These are phyloP conservation scores for Decorospora gaudefroyi DNA, from an alignment of 2,329 filamentous ascomycete species.

Conservation along the genomic window DNA sequence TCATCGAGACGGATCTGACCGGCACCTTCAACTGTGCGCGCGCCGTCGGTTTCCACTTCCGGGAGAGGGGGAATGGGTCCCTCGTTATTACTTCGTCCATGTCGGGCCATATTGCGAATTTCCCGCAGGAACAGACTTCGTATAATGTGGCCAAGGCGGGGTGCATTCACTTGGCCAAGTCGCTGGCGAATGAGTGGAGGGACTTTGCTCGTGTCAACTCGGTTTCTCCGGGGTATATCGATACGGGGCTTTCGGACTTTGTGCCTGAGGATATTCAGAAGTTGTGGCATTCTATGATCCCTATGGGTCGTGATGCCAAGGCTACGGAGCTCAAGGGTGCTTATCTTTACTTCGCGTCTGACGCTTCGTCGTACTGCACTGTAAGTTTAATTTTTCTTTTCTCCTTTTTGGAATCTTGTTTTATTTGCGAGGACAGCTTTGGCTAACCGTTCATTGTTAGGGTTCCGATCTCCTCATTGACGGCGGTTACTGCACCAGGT, in stretches of 20 bases:
- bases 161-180: conserved; percentile 66
- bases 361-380: conserved; percentile 82
- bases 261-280: conserved; percentile 69
- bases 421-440: conserved; percentile 36
- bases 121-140: conserved; percentile 67
- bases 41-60: conserved; percentile 81
- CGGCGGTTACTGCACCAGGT: conserved; percentile 65
- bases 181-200: conserved; percentile 70
- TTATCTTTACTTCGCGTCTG: conserved; percentile 79
- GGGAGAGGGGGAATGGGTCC: conserved; percentile 65
- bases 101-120: conserved; percentile 84
- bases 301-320: conserved; percentile 76
- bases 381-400: conserved; percentile 44
- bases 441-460: conserved; percentile 35
- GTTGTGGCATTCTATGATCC: conserved; percentile 77
- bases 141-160: conserved; percentile 63
- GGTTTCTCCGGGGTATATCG: conserved; percentile 71
- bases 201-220: conserved; percentile 71
- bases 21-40: conserved; percentile 86
- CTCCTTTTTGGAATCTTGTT: neutral
- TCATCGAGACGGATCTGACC: conserved; percentile 85
- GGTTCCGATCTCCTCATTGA: conserved; percentile 73
- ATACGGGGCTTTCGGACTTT: conserved; percentile 69
- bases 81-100: conserved; percentile 72
- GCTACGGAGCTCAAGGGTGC: conserved; percentile 79